Base-by-base conservation (phyloP, 176 grass and related monocot genomes). In the Typha latifolia region DNA sequence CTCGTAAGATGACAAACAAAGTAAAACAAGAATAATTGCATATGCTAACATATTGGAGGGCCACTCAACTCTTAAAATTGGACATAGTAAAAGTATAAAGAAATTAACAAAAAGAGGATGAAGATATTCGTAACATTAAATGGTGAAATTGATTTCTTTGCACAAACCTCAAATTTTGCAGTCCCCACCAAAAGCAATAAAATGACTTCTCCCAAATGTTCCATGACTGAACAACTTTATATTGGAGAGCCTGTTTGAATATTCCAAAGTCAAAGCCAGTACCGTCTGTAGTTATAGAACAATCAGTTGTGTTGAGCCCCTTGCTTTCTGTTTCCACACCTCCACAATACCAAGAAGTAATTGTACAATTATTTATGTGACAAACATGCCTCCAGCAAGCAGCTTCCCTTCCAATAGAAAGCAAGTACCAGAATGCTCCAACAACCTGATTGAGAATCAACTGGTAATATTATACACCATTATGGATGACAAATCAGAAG, bases 171-270 rank as follows among this genome's bases (percentile, higher is more conserved):
- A 96, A 78, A 79, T 88, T 96, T 80, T 96, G 91, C 2, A 96
- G 77, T 34, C 91, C 91, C 91, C 91, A 96, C 85, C 91, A 96
- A 80, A 96, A 77, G 79, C 91, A 96, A 71, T 82, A 96, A 62
- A 96, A 88, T 4, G 91, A 83, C 74, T 96, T 96, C 3, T 52
- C 80, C 53, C 86, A 82, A 64, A 91, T 88, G 62, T 65, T 77
- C 56, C 34, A 76, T 61, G 82, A 84, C 22, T 63, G 74, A 2
- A 67, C 64, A 72, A 91, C 69, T 77, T 91, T 88, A 37, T 6
- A 3, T 31, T 66, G 8, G n/a, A 96, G 57, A 62, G 77, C 84
- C 47, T 20, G 10, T 15, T 18, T 0, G 76, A 86, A 96, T 59
- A 96, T 96, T 63, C 91, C 91, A 12, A 91, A 88, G 65, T 51